Base-by-base conservation (phyloP, 208 protist species). In the Leishmania aethiopica region DNA sequence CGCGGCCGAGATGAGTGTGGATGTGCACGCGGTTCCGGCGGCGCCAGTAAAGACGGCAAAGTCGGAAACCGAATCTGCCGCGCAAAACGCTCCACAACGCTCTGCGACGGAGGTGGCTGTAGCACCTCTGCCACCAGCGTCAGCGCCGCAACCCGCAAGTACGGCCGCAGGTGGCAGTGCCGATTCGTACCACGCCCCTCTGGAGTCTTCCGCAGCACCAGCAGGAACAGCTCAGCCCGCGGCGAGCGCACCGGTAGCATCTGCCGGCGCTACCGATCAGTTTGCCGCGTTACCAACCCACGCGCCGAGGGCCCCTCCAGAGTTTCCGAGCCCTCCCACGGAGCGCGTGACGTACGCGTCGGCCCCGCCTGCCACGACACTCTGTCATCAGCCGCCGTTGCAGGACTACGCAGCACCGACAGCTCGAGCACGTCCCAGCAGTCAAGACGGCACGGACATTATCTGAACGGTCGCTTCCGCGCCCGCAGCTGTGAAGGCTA, bases 1-100 rank as follows among this genome's bases (percentile, higher is more conserved):
- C 51, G 74, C 79, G 35, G 73, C 70, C 4, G 86, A 88, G 79
- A 81, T 89, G 53, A 81, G 57, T 45, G 78, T 86, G n/a, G 45
- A 80, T 19, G 57, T 86, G 13, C 45, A 86, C 32, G 72, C 74
- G 62, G 67, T 86, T 37, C 47, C 73, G 22, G 75, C 83, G 40
- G 75, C 74, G 59, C 64, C 73, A 19, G 78, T 81, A 47, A 28
- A 42, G 45, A 4, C 51, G 17, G 15, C 47, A 3, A 62, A 0
- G 49, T 57, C 19, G 70, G 70, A 3, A 51, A n/a, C 73, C 17
- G 73, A 11, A 62, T 62, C 73, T 19, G 7, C 51, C 70, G 32
- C 70, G 37, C 25, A 74, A 74, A 47, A 37, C 28, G 2, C 70
- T 74, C 28, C 13, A 55, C 45, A 8, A 37, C 70, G 13, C 47